phyloP scores from a whole-genome alignment of 805 yeast genomes.

The Zygosaccharomyces gambellarensis region DNA sequence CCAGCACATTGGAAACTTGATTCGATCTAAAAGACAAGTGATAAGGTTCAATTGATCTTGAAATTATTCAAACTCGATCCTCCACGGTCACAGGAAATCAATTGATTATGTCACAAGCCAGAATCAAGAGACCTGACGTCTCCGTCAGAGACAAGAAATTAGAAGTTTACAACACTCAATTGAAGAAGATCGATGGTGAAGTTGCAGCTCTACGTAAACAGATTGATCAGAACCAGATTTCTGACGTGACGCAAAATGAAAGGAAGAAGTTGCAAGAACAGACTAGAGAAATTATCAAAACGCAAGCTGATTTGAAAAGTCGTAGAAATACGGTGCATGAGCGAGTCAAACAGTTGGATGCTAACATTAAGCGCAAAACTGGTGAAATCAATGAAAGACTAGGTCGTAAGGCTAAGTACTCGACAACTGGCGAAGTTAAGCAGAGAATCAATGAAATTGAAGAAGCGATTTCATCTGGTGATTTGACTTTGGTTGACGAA shows the following conservation, averaged over 20 bases:
- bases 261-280: slow-evolving; percentile 51
- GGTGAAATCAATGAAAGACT: slow-evolving; percentile 58
- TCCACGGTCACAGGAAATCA: background rate
- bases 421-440: slow-evolving; percentile 64
- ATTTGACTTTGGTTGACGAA: slow-evolving; percentile 85
- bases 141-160: slow-evolving; percentile 56
- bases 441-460: slow-evolving; percentile 63
- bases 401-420: slow-evolving; percentile 48
- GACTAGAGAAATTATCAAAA: slow-evolving; percentile 42
- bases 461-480: slow-evolving; percentile 68
- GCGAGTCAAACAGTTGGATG: slow-evolving; percentile 68
- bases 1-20: slow-evolving; percentile 4
- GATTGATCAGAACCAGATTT: slow-evolving; percentile 45
- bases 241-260: slow-evolving; percentile 46
- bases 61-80: background rate
- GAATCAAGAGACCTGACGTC: slow-evolving; percentile 70
- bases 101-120: slow-evolving; percentile 6
- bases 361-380: slow-evolving; percentile 66
- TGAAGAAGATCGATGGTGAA: slow-evolving; percentile 56
- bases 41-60: background rate
- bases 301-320: slow-evolving; percentile 44
- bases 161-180: slow-evolving; percentile 51
- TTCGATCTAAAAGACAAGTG: background rate
- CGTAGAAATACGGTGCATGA: slow-evolving; percentile 47
- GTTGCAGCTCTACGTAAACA: slow-evolving; percentile 50